Evolutionary conservation across 495 filamentous ascomycete species (phyloP).

Genomic region (Lasiosphaeria ovina): DNA sequence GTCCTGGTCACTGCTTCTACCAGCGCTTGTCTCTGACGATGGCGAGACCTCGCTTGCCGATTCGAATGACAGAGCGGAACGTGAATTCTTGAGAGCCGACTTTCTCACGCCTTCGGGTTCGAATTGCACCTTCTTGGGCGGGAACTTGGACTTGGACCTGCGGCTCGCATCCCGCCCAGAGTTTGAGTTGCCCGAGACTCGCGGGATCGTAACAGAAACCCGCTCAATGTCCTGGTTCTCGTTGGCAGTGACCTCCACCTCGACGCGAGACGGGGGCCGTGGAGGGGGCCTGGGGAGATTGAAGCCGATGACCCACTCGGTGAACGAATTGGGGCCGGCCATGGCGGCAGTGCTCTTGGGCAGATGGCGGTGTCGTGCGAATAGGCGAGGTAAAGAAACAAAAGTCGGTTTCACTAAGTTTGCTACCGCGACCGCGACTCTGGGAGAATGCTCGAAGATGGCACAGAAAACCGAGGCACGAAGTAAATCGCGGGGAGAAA

Average conservation of each 20-base stretch:
- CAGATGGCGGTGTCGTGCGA: neutral
- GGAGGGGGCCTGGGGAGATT: slow-evolving; percentile 24
- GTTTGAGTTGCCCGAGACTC: neutral
- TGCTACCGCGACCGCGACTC: neutral
- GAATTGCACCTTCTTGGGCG: slow-evolving; percentile 1
- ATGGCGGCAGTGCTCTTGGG: slow-evolving; percentile 12
- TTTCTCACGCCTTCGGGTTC: neutral
- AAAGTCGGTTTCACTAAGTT: neutral
- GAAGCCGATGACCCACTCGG: slow-evolving; percentile 44
- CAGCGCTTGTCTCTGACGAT: neutral
- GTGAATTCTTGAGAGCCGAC: neutral
- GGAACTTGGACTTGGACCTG: neutral
- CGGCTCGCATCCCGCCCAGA: neutral
- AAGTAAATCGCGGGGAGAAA: no score
- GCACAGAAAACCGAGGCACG: no score
- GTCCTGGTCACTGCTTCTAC: neutral
- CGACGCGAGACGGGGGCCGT: slow-evolving; percentile 21
- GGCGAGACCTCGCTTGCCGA: neutral
- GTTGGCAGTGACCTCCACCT: slow-evolving; percentile 37
- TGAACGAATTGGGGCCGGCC: slow-evolving; percentile 26
- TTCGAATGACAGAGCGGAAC: neutral
- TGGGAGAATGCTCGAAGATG: no score
- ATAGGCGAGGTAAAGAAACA: neutral
- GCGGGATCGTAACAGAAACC: slow-evolving; percentile 37
- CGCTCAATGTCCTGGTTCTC: slow-evolving; percentile 37